Evolutionary conservation across 129 eudicot genomes (phyloP), one percentile per base, ranked within the genome.

Genomic region (Pittosporum tobira): DNA sequence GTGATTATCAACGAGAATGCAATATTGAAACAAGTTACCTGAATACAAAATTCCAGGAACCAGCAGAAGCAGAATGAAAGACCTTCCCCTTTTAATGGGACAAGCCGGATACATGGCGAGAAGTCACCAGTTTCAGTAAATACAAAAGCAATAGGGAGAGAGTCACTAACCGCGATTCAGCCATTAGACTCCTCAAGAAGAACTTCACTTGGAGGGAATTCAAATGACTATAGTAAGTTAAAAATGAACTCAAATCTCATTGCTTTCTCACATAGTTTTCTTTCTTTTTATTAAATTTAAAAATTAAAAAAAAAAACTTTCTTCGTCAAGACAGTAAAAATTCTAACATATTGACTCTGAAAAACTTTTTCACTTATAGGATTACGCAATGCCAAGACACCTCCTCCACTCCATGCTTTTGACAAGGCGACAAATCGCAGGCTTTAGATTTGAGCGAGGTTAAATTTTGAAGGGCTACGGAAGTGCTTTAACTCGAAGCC

Each of bases 401-500:
- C 95, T 5, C 87, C 94, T 34, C 75, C 96, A 16, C 74, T 63
- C 31, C 83, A 69, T 6, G 62, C 73, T 42, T 78, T 89, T n/a
- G 65, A 71, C 62, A 81, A 78, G 54, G n/a, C 50, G 4, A 62
- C 78, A 6, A 84, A 75, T 8, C 78, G 77, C 47, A 81, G 89
- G 89, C 66, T 71, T 56, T 86, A 63, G 73, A 48, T 23, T 36
- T 50, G 40, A 7, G 6, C 29, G 63, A 42, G 61, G 22, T 12
- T 12, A 23, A 7, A 21, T 18, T 22, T 25, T 10, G 24, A 19
- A 34, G 61, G 23, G 48, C n/a, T 2, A 10, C 23, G 6, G 30
- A 57, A 0, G 27, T 71, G 85, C 88, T 84, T 84, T 48, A 47
- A 58, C 95, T 86, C 79, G 82, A 86, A 82, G 88, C 88, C 69